phyloP scores from a whole-genome alignment of 192 early-diverging fungal species.

The Backusella liffmaniae region DNA sequence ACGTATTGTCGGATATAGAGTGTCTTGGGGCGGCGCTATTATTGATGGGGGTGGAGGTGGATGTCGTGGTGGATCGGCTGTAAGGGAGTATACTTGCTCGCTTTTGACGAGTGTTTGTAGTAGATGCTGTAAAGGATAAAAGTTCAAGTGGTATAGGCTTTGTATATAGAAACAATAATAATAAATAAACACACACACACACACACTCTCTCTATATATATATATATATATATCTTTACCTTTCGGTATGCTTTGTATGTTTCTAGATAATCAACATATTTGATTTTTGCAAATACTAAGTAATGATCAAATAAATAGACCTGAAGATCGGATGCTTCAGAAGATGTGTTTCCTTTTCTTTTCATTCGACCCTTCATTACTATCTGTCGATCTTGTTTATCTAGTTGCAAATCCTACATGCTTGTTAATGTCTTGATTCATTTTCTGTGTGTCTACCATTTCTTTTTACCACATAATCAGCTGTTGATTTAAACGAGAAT shows the following conservation, averaged over 20 bases:
- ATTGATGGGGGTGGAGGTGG: not conserved
- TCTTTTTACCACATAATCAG: conserved; percentile 22
- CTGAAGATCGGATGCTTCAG: conserved; percentile 66
- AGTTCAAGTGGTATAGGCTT: conserved; percentile 84
- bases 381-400: conserved; percentile 67
- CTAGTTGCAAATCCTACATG: conserved; percentile 70
- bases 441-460: not conserved
- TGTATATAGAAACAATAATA: not conserved
- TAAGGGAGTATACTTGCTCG: conserved; percentile 31
- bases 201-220: not conserved
- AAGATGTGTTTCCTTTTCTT: conserved; percentile 52
- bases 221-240: conserved; percentile 24
- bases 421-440: not conserved
- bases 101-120: conserved; percentile 20
- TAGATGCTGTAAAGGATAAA: conserved; percentile 44
- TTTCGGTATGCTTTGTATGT: conserved; percentile 60
- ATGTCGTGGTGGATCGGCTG: conserved; percentile 8
- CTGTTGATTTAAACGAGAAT: conserved; percentile 53
- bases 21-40: conserved; percentile 6
- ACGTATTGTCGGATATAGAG: not conserved
- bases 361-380: conserved; percentile 83
- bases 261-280: conserved; percentile 56
- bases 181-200: too few relatives aligned
- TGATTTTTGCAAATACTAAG: conserved; percentile 75
- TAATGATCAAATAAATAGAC: conserved; percentile 91